Conservation (phyloP, 2,329 filamentous ascomycete species). For the Colletotrichum tanaceti region DNA sequence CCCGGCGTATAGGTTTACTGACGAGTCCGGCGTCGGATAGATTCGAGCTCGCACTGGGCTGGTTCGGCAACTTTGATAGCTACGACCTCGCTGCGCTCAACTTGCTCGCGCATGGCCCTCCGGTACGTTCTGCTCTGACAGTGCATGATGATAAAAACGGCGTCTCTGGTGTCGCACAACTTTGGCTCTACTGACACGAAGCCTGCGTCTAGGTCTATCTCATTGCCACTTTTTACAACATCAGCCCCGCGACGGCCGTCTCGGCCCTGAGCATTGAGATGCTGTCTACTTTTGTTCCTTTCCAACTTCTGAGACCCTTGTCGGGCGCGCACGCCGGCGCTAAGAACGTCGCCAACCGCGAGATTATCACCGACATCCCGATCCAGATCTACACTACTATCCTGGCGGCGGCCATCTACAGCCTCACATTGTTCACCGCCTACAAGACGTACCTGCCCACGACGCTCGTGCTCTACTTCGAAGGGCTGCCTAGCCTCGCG, state of each 20-base stretch:
- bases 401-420: constrained; percentile 79
- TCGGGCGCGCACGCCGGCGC: constrained; percentile 71
- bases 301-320: constrained; percentile 77
- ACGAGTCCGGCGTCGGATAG: constrained; percentile 72
- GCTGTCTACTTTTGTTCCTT: constrained; percentile 76
- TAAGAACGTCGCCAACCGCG: constrained; percentile 65
- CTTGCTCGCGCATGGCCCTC: constrained; percentile 79
- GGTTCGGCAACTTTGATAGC: constrained; percentile 80
- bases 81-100: constrained; percentile 74
- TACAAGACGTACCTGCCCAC: constrained; percentile 77
- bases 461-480: constrained; percentile 80
- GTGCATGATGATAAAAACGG: not conserved
- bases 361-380: constrained; percentile 71
- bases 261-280: constrained; percentile 75
- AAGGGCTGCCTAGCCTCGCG: constrained; percentile 75
- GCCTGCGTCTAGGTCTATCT: constrained; percentile 70
- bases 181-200: constrained; percentile 13
- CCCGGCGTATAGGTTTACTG: constrained; percentile 22
- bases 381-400: constrained; percentile 74
- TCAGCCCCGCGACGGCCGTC: constrained; percentile 70
- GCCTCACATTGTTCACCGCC: constrained; percentile 75
- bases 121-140: constrained; percentile 57
- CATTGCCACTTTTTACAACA: constrained; percentile 79
- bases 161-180: not conserved
- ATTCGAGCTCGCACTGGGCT: constrained; percentile 76